Percentiles rank a stretch among this genome's conserved stretches.
phyloP scores from a whole-genome alignment of 192 early-diverging fungal species.

The Entomortierella parvispora region DNA sequence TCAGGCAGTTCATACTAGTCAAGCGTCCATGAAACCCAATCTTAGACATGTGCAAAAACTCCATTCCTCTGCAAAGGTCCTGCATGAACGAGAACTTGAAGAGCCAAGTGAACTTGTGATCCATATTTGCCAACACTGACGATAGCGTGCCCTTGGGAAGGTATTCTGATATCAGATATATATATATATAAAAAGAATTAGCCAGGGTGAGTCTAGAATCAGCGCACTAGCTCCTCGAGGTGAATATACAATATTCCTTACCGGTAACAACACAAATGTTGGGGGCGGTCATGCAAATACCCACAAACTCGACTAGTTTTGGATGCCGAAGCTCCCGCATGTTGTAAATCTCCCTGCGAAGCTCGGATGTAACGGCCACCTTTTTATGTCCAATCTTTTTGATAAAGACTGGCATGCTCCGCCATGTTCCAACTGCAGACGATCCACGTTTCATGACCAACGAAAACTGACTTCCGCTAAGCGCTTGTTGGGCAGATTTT shows the following conservation, averaged over 20 bases:
- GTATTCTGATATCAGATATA: slow-evolving; percentile 51
- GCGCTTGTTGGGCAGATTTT: slow-evolving; percentile 3
- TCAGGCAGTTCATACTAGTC: slow-evolving; percentile 52
- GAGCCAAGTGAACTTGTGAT: slow-evolving; percentile 56
- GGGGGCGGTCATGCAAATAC: slow-evolving; percentile 40
- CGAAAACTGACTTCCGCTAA: slow-evolving; percentile 28
- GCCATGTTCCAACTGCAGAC: slow-evolving; percentile 43
- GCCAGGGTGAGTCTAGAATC: neutral
- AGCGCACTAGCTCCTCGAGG: no score
- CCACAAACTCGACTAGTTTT: slow-evolving; percentile 56
- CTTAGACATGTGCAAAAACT: slow-evolving; percentile 58
- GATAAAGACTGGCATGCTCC: slow-evolving; percentile 50
- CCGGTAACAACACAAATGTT: slow-evolving; percentile 56
- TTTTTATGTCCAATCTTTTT: slow-evolving; percentile 49
- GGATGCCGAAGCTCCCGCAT: slow-evolving; percentile 52
- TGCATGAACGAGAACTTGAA: slow-evolving; percentile 60
- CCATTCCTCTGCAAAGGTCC: slow-evolving; percentile 56
- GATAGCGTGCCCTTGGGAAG: slow-evolving; percentile 54
- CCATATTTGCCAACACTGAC: slow-evolving; percentile 50
- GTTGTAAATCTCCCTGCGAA: slow-evolving; percentile 49
- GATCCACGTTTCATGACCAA: slow-evolving; percentile 30
- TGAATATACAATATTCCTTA: slow-evolving; percentile 13
- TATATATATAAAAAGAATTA: neutral
- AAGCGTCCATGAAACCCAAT: slow-evolving; percentile 53
- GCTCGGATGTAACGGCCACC: slow-evolving; percentile 23